Conservation (phyloP, 495 filamentous ascomycete genomes). For the Penicillium roqueforti region DNA sequence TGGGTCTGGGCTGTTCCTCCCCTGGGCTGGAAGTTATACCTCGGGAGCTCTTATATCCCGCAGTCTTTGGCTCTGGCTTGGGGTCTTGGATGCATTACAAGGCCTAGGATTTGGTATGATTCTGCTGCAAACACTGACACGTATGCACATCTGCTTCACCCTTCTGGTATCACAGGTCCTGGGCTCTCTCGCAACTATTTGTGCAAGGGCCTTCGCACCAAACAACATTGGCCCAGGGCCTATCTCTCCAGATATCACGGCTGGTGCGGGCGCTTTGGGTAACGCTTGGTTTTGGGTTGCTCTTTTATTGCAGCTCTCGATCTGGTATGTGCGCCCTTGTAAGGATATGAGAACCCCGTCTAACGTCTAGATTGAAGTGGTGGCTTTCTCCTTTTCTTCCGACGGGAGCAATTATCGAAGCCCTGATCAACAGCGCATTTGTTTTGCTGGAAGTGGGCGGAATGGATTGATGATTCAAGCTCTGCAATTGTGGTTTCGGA, state of each 20-base stretch:
- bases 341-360: background rate
- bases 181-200: conserved; percentile 49
- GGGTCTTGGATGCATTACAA: conserved; percentile 46
- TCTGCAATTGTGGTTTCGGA: background rate
- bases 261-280: conserved; percentile 42
- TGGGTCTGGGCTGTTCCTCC: conserved; percentile 43
- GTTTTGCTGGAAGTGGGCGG: background rate
- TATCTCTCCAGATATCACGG: conserved; percentile 45
- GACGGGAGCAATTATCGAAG: conserved; percentile 68
- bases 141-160: conserved; percentile 49
- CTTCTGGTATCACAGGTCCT: conserved; percentile 48
- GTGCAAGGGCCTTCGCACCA: conserved; percentile 43
- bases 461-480: background rate
- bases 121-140: conserved; percentile 45
- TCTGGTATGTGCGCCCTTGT: conserved; percentile 45
- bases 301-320: conserved; percentile 55
- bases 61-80: conserved; percentile 50
- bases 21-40: conserved; percentile 45
- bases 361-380: conserved; percentile 27
- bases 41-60: conserved; percentile 45
- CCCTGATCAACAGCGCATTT: conserved; percentile 36
- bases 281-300: conserved; percentile 66
- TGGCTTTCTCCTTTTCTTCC: conserved; percentile 66
- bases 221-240: conserved; percentile 48
- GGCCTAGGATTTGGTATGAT: conserved; percentile 53